Evolutionary conservation across 192 early-diverging fungal genomes (phyloP).

Genomic region (Chytriomyces confervae): DNA sequence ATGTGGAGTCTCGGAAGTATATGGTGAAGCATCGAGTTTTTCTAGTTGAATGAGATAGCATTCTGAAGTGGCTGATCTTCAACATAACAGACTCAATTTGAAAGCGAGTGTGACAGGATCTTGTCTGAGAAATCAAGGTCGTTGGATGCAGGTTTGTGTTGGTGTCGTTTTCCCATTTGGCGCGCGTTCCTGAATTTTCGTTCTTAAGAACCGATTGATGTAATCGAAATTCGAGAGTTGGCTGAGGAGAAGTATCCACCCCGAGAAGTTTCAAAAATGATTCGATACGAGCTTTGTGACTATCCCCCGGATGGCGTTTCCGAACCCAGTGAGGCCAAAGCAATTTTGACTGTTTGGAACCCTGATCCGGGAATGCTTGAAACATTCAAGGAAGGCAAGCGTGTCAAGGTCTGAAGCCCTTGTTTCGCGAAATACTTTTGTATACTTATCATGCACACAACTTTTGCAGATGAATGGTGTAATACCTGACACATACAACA

Average conservation of each 20-base stretch:
- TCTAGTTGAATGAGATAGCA: too few species aligned
- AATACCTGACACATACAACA: conserved; percentile 27
- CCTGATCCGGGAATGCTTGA: conserved; percentile 46
- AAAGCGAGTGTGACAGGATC: not conserved
- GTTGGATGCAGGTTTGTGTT: too few species aligned
- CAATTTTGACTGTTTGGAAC: conserved; percentile 55
- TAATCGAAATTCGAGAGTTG: not conserved
- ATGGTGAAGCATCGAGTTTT: conserved; percentile 12
- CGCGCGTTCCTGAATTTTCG: not conserved
- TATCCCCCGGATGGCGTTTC: not conserved
- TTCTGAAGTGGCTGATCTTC: not conserved
- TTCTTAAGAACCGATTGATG: not conserved
- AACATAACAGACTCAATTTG: not conserved
- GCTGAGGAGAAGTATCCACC: conserved; percentile 6
- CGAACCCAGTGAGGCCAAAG: not conserved
- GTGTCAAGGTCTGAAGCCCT: conserved; percentile 51
- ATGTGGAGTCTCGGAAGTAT: conserved; percentile 20
- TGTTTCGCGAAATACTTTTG: conserved; percentile 21
- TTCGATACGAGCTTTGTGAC: conserved; percentile 21
- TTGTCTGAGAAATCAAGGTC: not conserved
- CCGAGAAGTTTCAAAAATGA: conserved; percentile 14
- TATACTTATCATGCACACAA: conserved; percentile 11
- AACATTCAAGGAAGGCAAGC: conserved; percentile 59
- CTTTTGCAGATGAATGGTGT: conserved; percentile 24
- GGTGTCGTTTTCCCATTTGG: not conserved